Evolutionary conservation across 495 filamentous ascomycete genomes (phyloP), one percentile per base, ranked within the genome.

Genomic region (Penicillium desertorum): DNA sequence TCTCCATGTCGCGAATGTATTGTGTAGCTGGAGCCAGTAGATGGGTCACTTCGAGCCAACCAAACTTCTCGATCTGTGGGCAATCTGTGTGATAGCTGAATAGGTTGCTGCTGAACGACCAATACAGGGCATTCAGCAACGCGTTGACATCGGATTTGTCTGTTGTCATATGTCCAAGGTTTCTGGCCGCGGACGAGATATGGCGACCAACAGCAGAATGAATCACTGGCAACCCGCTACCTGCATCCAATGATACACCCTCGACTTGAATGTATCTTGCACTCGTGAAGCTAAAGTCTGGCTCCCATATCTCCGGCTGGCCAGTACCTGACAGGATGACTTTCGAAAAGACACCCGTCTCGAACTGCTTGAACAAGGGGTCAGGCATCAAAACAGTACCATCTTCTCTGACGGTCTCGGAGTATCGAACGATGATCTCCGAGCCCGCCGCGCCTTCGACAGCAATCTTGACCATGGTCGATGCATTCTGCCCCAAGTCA

Each of bases 31-130:
- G 67, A 37, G 64, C 64, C 4, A 70, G 67, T 2, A 70, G 53
- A 22, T 62, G 62, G 0, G 67, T 70, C 30, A 70, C 67, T 50
- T 70, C 67, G 11, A 70, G 54, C 67, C 67, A 70, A 10, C 67
- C 67, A 39, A 70, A 70, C 27, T 70, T 70, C 55, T 70, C 67
- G 32, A 70, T 70, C 52, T 70, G 67, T 11, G 67, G 67, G 44
- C 67, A 70, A 47, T 70, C 67, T 17, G 67, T 70, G 45, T 70
- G 67, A 45, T 70, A 70, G 41, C 67, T 70, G 54, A 70, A 70
- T 10, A 70, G 45, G 45, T 70, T 70, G n/a, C 62, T 65, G 30
- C 43, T 54, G 47, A 70, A 70, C 0, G 60, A 57, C 67, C 67
- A 70, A 44, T 62, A 65, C 14, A 58, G 54, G 29, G 67, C 67